These are phyloP conservation scores for Suaeda aralocaspica DNA, from an alignment of 148 eudicot genomes.

Conservation along the genomic window DNA sequence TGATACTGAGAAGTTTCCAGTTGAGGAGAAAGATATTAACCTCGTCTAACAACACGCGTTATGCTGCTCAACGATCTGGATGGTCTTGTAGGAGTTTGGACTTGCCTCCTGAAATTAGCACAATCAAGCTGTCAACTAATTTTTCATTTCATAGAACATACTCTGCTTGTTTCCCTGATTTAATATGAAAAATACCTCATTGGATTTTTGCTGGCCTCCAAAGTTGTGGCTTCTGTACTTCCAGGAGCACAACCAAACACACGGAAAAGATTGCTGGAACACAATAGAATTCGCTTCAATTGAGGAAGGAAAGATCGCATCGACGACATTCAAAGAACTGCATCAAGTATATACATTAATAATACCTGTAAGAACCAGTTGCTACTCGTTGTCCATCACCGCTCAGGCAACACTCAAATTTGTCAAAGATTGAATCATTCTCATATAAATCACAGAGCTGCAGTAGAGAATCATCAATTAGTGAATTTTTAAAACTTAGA, in stretches of 20 bases:
- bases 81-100: constrained; percentile 76
- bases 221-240: constrained; percentile 82
- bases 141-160: background rate
- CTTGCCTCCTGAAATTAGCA: constrained; percentile 60
- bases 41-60: constrained; percentile 66
- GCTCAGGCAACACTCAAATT: constrained; percentile 92
- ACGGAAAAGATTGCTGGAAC: constrained; percentile 89
- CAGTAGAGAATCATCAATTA: constrained; percentile 8
- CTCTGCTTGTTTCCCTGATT: background rate
- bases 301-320: background rate
- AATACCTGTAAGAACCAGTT: constrained; percentile 95
- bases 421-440: constrained; percentile 93
- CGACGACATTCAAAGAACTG: background rate
- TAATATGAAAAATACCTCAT: constrained; percentile 56
- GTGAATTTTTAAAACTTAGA: background rate
- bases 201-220: constrained; percentile 98
- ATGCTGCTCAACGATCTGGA: constrained; percentile 71
- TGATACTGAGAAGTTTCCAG: too few species aligned
- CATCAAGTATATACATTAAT: constrained; percentile 4
- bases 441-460: constrained; percentile 92
- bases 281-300: constrained; percentile 8
- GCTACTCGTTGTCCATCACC: constrained; percentile 81
- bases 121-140: constrained; percentile 4
- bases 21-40: constrained; percentile 21
- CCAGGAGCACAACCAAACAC: constrained; percentile 82